These are phyloP conservation scores for Pisolithus albus DNA, from an alignment of 768 basidiomycete genomes.

Conservation along the genomic window DNA sequence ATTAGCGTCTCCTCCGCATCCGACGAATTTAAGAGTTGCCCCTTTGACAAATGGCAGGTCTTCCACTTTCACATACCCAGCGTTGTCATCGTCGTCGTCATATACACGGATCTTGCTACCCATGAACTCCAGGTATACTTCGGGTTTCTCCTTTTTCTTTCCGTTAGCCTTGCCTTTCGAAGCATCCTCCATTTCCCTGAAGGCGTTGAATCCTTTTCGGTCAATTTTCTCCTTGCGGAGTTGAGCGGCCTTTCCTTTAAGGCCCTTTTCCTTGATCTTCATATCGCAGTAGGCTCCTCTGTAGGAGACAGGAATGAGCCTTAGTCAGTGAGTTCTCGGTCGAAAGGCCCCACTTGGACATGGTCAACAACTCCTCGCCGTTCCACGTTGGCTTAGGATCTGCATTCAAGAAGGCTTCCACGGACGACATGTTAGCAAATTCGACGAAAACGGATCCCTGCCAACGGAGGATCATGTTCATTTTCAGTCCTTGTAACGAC, in stretches of 20 bases:
- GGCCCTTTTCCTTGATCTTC: constrained; percentile 94
- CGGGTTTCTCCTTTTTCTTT: constrained; percentile 40
- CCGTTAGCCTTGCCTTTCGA: constrained; percentile 28
- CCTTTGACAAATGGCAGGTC: constrained; percentile 39
- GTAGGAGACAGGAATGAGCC: not conserved
- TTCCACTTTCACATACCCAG: constrained; percentile 36
- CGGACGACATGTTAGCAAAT: constrained; percentile 64
- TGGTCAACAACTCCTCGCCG: constrained; percentile 66
- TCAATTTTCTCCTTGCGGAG: constrained; percentile 50
- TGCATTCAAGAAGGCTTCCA: constrained; percentile 69
- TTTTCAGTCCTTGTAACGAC: not conserved
- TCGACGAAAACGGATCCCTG: constrained; percentile 93
- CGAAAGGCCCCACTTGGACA: constrained; percentile 70
- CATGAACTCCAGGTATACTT: constrained; percentile 70
- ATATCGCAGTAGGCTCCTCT: constrained; percentile 87
- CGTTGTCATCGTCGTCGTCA: constrained; percentile 41
- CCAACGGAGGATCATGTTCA: not conserved
- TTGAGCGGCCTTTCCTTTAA: constrained; percentile 64
- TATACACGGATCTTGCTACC: constrained; percentile 62
- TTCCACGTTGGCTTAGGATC: constrained; percentile 81
- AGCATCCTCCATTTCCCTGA: constrained; percentile 52
- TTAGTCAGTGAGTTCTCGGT: not conserved
- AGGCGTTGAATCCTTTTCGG: constrained; percentile 69
- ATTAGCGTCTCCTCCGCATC: constrained; percentile 49
- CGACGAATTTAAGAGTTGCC: constrained; percentile 43